Evolutionary conservation across 139 green algal genomes (phyloP), one percentile per base, ranked within the genome.

Genomic region (Picochlorum costavermella): DNA sequence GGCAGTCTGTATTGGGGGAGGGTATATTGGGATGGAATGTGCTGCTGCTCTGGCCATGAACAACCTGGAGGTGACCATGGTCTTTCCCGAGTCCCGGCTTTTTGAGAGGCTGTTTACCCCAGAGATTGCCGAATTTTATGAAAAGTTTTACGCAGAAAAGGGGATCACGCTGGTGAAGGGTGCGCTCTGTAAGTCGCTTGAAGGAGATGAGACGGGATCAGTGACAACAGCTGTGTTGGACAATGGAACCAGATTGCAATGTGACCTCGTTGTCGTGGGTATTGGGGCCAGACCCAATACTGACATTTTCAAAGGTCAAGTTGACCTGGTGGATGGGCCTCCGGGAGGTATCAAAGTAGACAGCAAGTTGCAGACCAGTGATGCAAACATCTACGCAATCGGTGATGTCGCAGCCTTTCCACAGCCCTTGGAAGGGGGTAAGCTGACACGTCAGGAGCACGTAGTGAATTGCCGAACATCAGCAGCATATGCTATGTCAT

Each of bases 321-420:
- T 82, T 9, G 76, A 81, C 30, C 13, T 83, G 31, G 56, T 90
- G 36, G 51, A 84, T 20, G 74, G 74, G 14, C 68, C 80, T 4
- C 72, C 67, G 1, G 88, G 90, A 17, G 88, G 90, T 64, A 89
- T 96, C 57, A 77, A 85, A 62, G 88, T 96, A 3, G 78, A 95
- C 50, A 64, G 64, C 37, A 51, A 79, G 36, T 79, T 96, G 61
- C 84, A 75, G 56, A 83, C 85, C 28, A 83, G 71, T 61, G 64
- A 77, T 29, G 76, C 83, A 1, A 81, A 81, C 40, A 86, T 97
- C 37, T 97, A 88, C 48, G 90, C 91, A 6, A 67, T 97, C 8
- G 90, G 90, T 17, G 90, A 97, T 75, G 84, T 97, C 44, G 90
- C 90, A 1, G 69, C 86, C 17, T 97, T 97, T 79, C 88, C 91